These are phyloP conservation scores for Blastobotrys elegans DNA, from an alignment of 1,139 yeast species.

Conservation along the genomic window DNA sequence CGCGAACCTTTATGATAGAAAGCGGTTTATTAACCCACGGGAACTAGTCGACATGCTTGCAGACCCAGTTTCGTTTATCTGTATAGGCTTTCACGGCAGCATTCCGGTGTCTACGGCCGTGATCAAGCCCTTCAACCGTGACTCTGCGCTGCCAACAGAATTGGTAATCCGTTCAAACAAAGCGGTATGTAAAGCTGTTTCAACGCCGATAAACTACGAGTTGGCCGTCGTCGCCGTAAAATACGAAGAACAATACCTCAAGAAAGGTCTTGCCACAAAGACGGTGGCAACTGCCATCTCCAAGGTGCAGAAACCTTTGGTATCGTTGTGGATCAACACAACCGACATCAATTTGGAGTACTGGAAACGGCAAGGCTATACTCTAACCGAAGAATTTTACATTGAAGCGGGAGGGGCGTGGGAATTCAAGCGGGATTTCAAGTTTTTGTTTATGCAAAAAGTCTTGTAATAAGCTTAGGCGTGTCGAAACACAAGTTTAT, in stretches of 20 bases:
- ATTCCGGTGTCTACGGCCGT: conserved; percentile 3
- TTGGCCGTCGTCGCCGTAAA: background rate
- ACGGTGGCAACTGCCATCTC: background rate
- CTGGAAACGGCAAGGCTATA: conserved; percentile 6
- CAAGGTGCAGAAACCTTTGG: background rate
- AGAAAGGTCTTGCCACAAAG: background rate
- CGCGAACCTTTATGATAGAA: background rate
- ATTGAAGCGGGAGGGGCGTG: conserved; percentile 5
- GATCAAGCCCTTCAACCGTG: background rate
- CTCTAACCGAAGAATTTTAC: background rate
- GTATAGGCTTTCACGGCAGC: background rate
- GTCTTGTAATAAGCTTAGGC: background rate
- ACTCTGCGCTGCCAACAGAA: background rate
- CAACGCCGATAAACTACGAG: background rate
- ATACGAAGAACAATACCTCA: background rate
- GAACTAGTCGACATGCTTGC: background rate
- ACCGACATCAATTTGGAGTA: conserved; percentile 3
- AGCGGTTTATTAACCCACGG: too few relatives aligned
- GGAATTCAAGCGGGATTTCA: conserved; percentile 1
- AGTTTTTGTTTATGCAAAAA: background rate
- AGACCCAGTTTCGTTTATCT: background rate
- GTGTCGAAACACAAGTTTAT: too few relatives aligned
- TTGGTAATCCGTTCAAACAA: background rate
- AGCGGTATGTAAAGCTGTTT: background rate
- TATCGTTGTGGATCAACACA: conserved; percentile 1